Conservation (phyloP, 768 basidiomycete genomes). For the Mycena maculata region DNA sequence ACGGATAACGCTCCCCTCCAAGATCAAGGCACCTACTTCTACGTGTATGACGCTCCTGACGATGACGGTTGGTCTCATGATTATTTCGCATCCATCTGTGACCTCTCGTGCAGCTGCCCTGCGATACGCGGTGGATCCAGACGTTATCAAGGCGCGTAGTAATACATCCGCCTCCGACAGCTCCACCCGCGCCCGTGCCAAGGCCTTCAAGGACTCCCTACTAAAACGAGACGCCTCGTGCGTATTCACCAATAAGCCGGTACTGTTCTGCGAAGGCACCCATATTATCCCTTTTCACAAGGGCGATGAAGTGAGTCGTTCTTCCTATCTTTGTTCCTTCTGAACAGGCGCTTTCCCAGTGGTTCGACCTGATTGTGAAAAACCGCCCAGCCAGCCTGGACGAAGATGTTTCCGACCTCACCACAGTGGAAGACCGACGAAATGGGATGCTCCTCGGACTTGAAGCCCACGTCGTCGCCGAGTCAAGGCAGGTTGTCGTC, state of each 20-base stretch:
- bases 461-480: slow-evolving; percentile 1
- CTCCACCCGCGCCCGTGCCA: not conserved
- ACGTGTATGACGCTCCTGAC: slow-evolving; percentile 20
- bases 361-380: slow-evolving; percentile 23
- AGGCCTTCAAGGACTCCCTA: not conserved
- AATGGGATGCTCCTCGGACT: slow-evolving; percentile 15
- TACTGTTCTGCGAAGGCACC: slow-evolving; percentile 12
- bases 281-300: slow-evolving; percentile 24
- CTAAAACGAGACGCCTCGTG: slow-evolving; percentile 15
- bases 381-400: slow-evolving; percentile 1
- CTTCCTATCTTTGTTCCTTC: not conserved
- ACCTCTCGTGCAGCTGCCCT: slow-evolving; percentile 19
- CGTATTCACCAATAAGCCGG: slow-evolving; percentile 14
- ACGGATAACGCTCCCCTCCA: slow-evolving; percentile 13
- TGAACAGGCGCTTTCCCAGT: slow-evolving; percentile 16
- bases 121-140: slow-evolving; percentile 23
- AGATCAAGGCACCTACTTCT: slow-evolving; percentile 7
- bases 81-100: slow-evolving; percentile 4
- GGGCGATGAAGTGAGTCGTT: slow-evolving; percentile 19
- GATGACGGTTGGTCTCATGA: slow-evolving; percentile 11
- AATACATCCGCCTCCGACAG: slow-evolving; percentile 2
- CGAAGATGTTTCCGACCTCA: slow-evolving; percentile 18
- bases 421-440: slow-evolving; percentile 14
- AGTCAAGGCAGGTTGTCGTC: slow-evolving; percentile 14
- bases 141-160: slow-evolving; percentile 17